Base-by-base conservation (phyloP, 768 basidiomycete species). In the Cubamyces lactineus region DNA sequence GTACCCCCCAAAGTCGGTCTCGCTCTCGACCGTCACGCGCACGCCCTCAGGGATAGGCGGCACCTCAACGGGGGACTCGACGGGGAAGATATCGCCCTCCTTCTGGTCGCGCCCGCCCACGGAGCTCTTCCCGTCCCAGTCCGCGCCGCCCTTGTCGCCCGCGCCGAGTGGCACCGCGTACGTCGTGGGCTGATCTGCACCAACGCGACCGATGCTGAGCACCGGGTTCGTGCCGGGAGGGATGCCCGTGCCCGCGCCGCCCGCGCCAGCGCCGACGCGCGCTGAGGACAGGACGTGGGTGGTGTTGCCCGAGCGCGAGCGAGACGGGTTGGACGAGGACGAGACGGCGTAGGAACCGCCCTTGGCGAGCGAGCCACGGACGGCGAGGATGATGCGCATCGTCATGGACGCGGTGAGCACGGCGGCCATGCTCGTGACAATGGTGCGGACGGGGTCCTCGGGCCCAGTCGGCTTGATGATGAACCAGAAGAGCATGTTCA, bases 321-420 rank as follows among this genome's bases (percentile, higher is more conserved):
- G 58, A 38, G 63, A 52, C 8, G 48, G 24, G 26, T 49, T 19
- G 21, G 62, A 59, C n/a, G 65, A 39, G 28, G 66, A 64, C 34
- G 61, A 56, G 55, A 69, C 82, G 16, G 84, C 83, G 71, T 92
- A 93, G 47, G 81, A 79, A 21, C 92, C 92, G 43, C 92, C 92
- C 43, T 82, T 74, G 23, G 77, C 81, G 72, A 93, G 89, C 24
- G 84, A 73, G n/a, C 91, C 92, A 57, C 89, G 86, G 53, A 94
- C 87, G 63, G 84, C 83, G 68, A 94, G 88, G 65, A 94, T 81
- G 79, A 94, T 92, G 67, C 92, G 91, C 70, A 93, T 86, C 34
- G 86, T 84, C 92, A 94, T 94, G 17, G 92, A 91, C 42, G 90
- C 87, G 28, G 92, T 94, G 62, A 94, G 84, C 38, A 93, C 91